Evolutionary conservation across 164 flowering plant species (phyloP).

Genomic region (Protea cynaroides): DNA sequence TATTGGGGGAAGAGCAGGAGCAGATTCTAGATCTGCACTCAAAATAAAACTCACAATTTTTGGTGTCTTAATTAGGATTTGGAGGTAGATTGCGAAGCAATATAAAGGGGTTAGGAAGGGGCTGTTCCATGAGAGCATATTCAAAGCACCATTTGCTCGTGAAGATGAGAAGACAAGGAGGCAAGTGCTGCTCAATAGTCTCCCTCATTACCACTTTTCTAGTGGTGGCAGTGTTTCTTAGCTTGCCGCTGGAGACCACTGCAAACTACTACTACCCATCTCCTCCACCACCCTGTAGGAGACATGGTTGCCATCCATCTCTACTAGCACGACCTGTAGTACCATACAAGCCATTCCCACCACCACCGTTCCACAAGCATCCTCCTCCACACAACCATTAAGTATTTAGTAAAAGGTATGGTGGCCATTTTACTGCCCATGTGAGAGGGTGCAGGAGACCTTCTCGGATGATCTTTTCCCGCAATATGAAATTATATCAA

Average conservation of each 20-base stretch:
- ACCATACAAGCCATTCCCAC: neutral
- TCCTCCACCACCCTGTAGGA: neutral
- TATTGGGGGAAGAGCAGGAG: too few species aligned
- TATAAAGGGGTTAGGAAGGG: conserved; percentile 4
- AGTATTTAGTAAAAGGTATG: too few species aligned
- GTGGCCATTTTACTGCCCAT: too few species aligned
- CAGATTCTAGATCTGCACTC: too few species aligned
- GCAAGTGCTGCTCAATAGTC: conserved; percentile 8
- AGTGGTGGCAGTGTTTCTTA: conserved; percentile 3
- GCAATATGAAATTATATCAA: too few species aligned
- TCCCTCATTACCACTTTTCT: conserved; percentile 4
- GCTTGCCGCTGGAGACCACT: conserved; percentile 3
- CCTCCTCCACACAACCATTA: neutral
- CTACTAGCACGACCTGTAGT: neutral
- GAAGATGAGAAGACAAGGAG: conserved; percentile 1
- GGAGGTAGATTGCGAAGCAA: conserved; percentile 1
- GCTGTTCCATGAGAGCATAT: conserved; percentile 3
- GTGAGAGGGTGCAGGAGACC: too few species aligned
- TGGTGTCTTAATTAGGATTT: too few species aligned
- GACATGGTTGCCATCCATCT: too few species aligned
- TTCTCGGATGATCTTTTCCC: too few species aligned
- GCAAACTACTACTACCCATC: conserved; percentile 4
- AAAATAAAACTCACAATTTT: too few species aligned
- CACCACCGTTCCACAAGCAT: neutral
- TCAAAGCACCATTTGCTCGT: neutral